A percentile compares a stretch with the other conserved stretches of the same genome.
These are phyloP conservation scores for Pelargonium nanum DNA, from an alignment of 345 rosid species.

Conservation along the genomic window DNA sequence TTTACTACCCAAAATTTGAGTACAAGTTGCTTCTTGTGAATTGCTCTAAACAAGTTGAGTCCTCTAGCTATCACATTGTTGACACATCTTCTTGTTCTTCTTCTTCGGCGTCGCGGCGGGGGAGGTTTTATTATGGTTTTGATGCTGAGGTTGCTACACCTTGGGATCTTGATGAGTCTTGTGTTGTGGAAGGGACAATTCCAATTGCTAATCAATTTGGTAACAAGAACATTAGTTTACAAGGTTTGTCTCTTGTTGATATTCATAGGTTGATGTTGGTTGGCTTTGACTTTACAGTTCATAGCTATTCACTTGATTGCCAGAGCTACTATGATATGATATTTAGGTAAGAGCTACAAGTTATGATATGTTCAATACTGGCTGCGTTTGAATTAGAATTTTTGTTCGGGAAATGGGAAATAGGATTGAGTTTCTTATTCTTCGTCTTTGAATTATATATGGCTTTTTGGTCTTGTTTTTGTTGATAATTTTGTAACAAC, in stretches of 20 bases:
- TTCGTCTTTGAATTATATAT: too few relatives aligned
- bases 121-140: background rate
- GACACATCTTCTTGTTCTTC: constrained; percentile 1
- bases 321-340: background rate
- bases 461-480: too few relatives aligned
- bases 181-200: background rate
- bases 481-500: too few relatives aligned
- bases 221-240: background rate
- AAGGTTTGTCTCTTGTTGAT: background rate
- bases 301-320: background rate
- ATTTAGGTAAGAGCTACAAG: background rate
- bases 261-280: background rate
- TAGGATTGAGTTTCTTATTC: too few relatives aligned
- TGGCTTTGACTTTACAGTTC: background rate
- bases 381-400: too few relatives aligned
- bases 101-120: too few relatives aligned
- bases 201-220: background rate
- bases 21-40: background rate
- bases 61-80: background rate
- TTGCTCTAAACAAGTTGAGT: background rate
- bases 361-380: too few relatives aligned
- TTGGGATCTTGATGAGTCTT: background rate
- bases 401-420: too few relatives aligned
- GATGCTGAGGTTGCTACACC: background rate
- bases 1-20: background rate